A percentile compares a stretch with the other conserved stretches of the same genome.
Conservation (phyloP, 2,329 filamentous ascomycete genomes). For the Ascochyta pisi region DNA sequence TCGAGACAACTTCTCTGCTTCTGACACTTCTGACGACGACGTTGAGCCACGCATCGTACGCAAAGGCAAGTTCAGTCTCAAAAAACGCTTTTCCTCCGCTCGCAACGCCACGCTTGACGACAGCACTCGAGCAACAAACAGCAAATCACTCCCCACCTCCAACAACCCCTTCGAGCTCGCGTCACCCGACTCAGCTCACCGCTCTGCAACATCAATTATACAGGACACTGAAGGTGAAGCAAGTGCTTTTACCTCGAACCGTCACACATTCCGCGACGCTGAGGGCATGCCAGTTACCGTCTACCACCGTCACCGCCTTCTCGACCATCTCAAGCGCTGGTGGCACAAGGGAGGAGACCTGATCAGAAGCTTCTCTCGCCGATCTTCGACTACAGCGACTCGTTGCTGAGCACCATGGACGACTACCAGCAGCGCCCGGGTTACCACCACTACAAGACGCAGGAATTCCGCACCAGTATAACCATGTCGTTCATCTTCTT, state of each 20-base stretch:
- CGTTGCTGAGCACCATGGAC: neutral
- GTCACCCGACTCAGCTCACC: conserved; percentile 19
- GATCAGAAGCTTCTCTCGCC: conserved; percentile 23
- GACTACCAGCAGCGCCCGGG: neutral
- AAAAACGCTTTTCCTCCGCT: conserved; percentile 32
- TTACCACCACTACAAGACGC: conserved; percentile 4
- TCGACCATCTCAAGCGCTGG: conserved; percentile 29
- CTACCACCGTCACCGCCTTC: conserved; percentile 31
- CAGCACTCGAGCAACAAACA: conserved; percentile 18
- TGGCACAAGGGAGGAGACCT: conserved; percentile 33
- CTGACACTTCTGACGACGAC: conserved; percentile 40
- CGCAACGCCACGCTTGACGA: conserved; percentile 24
- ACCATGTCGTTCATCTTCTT: neutral
- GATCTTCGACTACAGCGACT: neutral
- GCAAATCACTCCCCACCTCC: conserved; percentile 6
- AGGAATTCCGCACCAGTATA: neutral
- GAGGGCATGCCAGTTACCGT: conserved; percentile 31
- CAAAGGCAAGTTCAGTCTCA: conserved; percentile 32
- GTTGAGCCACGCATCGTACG: conserved; percentile 24
- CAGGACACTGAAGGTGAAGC: conserved; percentile 30
- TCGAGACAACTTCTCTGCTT: conserved; percentile 32
- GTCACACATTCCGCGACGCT: conserved; percentile 35
- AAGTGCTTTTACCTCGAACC: conserved; percentile 26
- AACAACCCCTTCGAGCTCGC: conserved; percentile 22
- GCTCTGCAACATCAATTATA: conserved; percentile 20